Base-by-base conservation (phyloP, 768 basidiomycete genomes). In the Scleroderma bovista region DNA sequence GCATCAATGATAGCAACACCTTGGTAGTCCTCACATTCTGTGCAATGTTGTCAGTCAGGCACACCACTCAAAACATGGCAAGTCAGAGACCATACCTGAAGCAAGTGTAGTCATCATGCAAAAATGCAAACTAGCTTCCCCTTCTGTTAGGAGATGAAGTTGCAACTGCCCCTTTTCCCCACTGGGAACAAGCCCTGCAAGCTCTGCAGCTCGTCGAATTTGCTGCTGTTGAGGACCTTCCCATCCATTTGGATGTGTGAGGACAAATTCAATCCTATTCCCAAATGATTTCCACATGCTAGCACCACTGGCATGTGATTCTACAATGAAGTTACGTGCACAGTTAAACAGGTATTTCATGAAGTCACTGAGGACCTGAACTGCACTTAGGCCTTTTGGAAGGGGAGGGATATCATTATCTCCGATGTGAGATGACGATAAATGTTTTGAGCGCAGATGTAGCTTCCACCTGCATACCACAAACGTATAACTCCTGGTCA, bases 191-290 rank as follows among this genome's bases (percentile, higher is more conserved):
- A 84, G 68, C 6, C 77, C 77, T 1, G 77, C 81, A 12, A 59
- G 56, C 15, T 77, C 68, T 4, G 77, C 78, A 10, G 81, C 82
- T 39, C 57, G 55, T 4, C 82, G 74, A 69, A 83, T 77, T 50
- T 73, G 66, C 22, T 64, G 63, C 51, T 83, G 82, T 55, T 83
- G 82, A 1, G 59, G 60, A 3, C 79, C 78, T 52, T 76, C 81
- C 83, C 81, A 84, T 0, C 78, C 80, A 53, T 83, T 84, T 2
- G 82, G 82, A 52, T 83, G 81, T 1, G 74, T 73, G 8, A 84
- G 65, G 7, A 84, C 66, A 46, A 78, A 77, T 31, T 78, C 72
- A 23, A 77, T 74, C 11, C 53, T 55, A 8, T 65, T 51, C 48
- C 73, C 64, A 4, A 80, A 48, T 0, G 69, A 72, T 1, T 58